Base-by-base conservation (phyloP, 352 stramenopile species). In the Albugo laibachii region DNA sequence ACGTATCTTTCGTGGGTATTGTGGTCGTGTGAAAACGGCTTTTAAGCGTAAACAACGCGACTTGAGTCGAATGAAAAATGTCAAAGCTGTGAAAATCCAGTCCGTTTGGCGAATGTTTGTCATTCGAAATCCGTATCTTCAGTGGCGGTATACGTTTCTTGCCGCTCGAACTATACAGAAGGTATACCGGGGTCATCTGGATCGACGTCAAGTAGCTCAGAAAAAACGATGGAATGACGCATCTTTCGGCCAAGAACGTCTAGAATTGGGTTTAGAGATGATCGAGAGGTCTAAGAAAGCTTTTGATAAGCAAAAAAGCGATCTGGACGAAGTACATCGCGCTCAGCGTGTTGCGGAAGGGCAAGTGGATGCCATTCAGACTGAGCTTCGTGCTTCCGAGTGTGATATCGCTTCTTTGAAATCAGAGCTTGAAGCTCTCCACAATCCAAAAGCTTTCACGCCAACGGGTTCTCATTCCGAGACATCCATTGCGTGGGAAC, bases 241-340 rank as follows among this genome's bases (percentile, higher is more conserved):
- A 2, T 63, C 79, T 20, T 83, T 86, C 2, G 88, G 88, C 20
- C 77, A 87, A 12, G 83, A 95, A 57, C 65, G 88, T 14, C 57
- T 97, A 14, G 67, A 84, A 39, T 64, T 97, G 21, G 88, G 88
- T 2, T 55, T 96, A 8, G 57, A 82, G 41, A 68, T 96, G 47
- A 95, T 97, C 42, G 87, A 96, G 54, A 83, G 88, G 36, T 93
- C 81, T 3, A 96, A 96, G 52, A 70, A 83, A 31, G 85, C 84
- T 2, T 95, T 96, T 54, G 79, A 93, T 50, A 61, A 79, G 10
- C 87, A 96, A 53, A 85, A 95, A 53, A 78, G 69, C 48, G 87
- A 96, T 51, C 80, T 97, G 21, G 84, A 96, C 40, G 83, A 81
- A 11, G 56, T 96, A 13, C 83, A 96, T 50, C 72, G 83, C 2